Percentiles rank a stretch among this genome's conserved stretches.
Conservation (phyloP, 495 filamentous ascomycete species). For the Parachaetomium inaequale region DNA sequence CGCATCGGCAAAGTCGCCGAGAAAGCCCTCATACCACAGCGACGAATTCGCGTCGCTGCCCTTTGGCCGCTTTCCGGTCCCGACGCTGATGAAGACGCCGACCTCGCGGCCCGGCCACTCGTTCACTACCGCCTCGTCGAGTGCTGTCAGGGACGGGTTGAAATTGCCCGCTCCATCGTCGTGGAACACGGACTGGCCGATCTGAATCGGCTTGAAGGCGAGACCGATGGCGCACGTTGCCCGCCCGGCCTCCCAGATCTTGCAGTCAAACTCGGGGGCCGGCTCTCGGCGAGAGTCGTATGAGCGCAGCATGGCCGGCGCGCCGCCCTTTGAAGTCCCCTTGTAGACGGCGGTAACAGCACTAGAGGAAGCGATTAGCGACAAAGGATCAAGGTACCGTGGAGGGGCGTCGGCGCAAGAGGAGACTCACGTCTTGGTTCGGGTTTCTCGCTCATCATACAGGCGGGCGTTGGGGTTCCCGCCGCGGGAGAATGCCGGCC, state of each 20-base stretch:
- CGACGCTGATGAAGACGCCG: slow-evolving; percentile 84
- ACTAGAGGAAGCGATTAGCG: slow-evolving; percentile 39
- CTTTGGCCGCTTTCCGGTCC: slow-evolving; percentile 82
- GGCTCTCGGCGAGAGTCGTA: slow-evolving; percentile 93
- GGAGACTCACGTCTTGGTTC: slow-evolving; percentile 80
- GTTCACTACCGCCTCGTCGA: slow-evolving; percentile 86
- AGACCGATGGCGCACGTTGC: slow-evolving; percentile 89
- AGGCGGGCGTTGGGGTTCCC: slow-evolving; percentile 64
- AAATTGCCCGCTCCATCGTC: slow-evolving; percentile 91
- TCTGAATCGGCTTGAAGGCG: slow-evolving; percentile 93
- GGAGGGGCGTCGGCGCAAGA: slow-evolving; percentile 6
- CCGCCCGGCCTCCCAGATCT: slow-evolving; percentile 91
- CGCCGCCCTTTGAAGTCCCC: slow-evolving; percentile 62
- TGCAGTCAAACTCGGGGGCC: slow-evolving; percentile 82
- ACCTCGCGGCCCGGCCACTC: slow-evolving; percentile 94
- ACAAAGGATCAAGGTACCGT: neutral
- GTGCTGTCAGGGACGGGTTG: slow-evolving; percentile 78
- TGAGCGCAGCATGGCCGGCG: slow-evolving; percentile 74
- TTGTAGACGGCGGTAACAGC: slow-evolving; percentile 90
- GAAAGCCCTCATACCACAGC: slow-evolving; percentile 91
- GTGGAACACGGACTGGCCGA: slow-evolving; percentile 88
- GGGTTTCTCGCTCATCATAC: slow-evolving; percentile 77
- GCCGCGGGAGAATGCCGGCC: slow-evolving; percentile 42
- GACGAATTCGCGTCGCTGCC: slow-evolving; percentile 63
- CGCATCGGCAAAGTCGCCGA: slow-evolving; percentile 89